Percentiles rank a stretch among this genome's conserved stretches.
Evolutionary conservation across 305 asterid genomes (phyloP).

Genomic region (Fraxinus ornus): DNA sequence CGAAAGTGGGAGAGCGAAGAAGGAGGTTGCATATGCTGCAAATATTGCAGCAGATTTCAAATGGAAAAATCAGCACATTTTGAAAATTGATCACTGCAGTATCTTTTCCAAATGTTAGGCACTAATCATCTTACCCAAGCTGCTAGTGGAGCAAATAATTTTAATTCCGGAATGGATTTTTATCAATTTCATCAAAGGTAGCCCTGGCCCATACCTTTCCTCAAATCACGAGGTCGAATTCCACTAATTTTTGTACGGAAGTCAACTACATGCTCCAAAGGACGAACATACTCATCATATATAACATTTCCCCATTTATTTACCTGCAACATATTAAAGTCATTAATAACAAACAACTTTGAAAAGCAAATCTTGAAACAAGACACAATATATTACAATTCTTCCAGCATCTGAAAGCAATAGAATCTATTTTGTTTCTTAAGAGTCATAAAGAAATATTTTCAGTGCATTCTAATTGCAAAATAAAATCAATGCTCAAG

Average conservation of each 20-base stretch:
- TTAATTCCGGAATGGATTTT: background rate
- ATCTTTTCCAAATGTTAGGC: background rate
- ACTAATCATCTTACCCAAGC: background rate
- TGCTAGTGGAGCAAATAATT: background rate
- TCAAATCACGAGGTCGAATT: constrained; percentile 77
- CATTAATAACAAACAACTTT: constrained; percentile 5
- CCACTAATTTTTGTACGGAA: constrained; percentile 95
- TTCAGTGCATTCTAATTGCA: background rate
- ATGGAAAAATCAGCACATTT: background rate
- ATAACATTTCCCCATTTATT: constrained; percentile 84
- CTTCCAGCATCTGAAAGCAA: constrained; percentile 5
- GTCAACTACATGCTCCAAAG: constrained; percentile 74
- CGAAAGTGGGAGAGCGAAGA: background rate
- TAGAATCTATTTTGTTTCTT: background rate
- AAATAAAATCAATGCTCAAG: constrained; percentile 6
- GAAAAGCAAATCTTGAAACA: constrained; percentile 1
- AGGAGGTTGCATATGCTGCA: background rate
- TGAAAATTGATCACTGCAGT: background rate
- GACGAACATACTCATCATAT: constrained; percentile 86
- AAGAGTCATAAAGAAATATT: background rate
- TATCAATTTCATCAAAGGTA: constrained; percentile 3
- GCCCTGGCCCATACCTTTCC: constrained; percentile 65
- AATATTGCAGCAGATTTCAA: background rate
- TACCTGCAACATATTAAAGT: constrained; percentile 53
- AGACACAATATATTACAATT: background rate